phyloP scores from a whole-genome alignment of 2,329 filamentous ascomycete species.

The Fusarium metavorans region DNA sequence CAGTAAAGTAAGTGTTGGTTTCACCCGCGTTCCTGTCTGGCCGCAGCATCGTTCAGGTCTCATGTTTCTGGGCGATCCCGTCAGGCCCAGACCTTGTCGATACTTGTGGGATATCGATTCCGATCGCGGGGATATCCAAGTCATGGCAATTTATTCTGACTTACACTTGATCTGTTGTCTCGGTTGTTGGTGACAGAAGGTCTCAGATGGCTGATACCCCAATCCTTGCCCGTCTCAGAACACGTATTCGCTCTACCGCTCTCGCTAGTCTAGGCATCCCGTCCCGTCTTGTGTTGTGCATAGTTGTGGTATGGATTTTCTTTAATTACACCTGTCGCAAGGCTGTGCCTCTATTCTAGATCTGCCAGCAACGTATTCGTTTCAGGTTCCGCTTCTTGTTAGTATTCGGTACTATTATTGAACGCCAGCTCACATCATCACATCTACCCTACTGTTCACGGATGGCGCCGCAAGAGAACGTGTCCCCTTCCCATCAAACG shows the following conservation, averaged over 20 bases:
- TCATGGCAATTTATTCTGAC: slow-evolving; percentile 9
- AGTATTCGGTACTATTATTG: slow-evolving; percentile 14
- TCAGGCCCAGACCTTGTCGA: slow-evolving; percentile 18
- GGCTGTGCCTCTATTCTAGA: slow-evolving; percentile 14
- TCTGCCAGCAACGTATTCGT: slow-evolving; percentile 26
- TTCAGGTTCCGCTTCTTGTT: slow-evolving; percentile 28
- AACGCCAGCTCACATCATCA: neutral
- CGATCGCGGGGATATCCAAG: slow-evolving; percentile 32
- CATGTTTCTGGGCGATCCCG: neutral
- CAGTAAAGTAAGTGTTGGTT: slow-evolving; percentile 6
- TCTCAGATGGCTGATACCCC: slow-evolving; percentile 28
- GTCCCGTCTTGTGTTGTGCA: neutral
- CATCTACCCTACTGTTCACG: neutral
- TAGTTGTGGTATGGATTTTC: neutral
- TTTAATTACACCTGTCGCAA: slow-evolving; percentile 1
- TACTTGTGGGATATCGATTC: slow-evolving; percentile 4
- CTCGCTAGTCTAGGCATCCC: neutral
- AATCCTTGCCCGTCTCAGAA: slow-evolving; percentile 21
- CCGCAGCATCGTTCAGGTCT: slow-evolving; percentile 9
- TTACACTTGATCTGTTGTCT: slow-evolving; percentile 24
- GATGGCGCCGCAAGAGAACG: slow-evolving; percentile 4
- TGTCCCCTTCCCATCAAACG: slow-evolving; percentile 2
- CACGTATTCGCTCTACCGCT: slow-evolving; percentile 16
- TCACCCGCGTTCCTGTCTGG: slow-evolving; percentile 18
- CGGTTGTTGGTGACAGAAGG: slow-evolving; percentile 26